Evolutionary conservation across 78 protist genomes (phyloP).

Genomic region (Dictyostelium firmibasis): DNA sequence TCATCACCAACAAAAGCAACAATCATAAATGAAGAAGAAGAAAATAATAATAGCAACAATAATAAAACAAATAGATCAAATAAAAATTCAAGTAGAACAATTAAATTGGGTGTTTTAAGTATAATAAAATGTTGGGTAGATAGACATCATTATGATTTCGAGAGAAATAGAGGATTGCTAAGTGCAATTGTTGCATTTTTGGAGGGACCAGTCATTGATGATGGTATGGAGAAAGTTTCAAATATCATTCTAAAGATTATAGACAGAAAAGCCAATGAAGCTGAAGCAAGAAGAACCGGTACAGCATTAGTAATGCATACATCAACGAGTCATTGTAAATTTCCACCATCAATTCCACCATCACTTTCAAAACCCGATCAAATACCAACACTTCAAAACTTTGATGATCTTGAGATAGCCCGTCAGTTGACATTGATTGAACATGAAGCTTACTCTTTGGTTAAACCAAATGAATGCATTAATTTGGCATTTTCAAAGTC

Average conservation of each 20-base stretch:
- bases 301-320: neutral
- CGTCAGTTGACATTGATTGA: constrained; percentile 62
- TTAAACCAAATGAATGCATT: constrained; percentile 61
- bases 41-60: neutral
- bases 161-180: constrained; percentile 17
- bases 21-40: neutral
- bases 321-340: neutral
- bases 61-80: neutral
- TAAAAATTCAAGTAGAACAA: neutral
- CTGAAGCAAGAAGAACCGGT: neutral
- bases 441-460: constrained; percentile 57
- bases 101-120: constrained; percentile 44
- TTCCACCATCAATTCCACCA: constrained; percentile 68
- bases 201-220: constrained; percentile 47
- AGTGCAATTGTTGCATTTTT: constrained; percentile 34
- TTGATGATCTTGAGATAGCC: constrained; percentile 67
- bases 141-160: constrained; percentile 70
- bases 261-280: neutral
- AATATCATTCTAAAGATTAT: constrained; percentile 36
- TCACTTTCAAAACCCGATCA: constrained; percentile 25
- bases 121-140: constrained; percentile 70
- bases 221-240: constrained; percentile 71
- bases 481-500: constrained; percentile 63
- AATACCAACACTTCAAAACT: constrained; percentile 20
- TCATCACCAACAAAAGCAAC: neutral